Conservation (phyloP, 768 basidiomycete species). For the Cubamyces sp. region DNA sequence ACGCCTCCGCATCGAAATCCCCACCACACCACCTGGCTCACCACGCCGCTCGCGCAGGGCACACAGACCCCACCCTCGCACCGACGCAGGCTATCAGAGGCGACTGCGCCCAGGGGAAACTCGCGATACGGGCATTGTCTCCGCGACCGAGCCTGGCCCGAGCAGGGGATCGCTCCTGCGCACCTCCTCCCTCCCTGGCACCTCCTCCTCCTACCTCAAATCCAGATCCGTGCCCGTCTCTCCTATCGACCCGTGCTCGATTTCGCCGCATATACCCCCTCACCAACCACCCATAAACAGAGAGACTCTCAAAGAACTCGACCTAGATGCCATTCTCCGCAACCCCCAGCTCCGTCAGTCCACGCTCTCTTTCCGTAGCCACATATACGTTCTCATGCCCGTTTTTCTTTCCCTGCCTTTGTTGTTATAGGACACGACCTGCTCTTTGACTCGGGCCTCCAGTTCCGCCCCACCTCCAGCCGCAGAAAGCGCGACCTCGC, state of each 20-base stretch:
- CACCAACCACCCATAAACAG: slow-evolving; percentile 79
- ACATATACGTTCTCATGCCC: slow-evolving; percentile 16
- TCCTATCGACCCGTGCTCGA: slow-evolving; percentile 42
- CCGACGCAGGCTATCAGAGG: slow-evolving; percentile 34
- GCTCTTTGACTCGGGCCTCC: slow-evolving; percentile 83
- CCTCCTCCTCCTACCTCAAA: slow-evolving; percentile 18
- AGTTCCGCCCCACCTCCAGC: slow-evolving; percentile 78
- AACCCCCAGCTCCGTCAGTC: slow-evolving; percentile 86
- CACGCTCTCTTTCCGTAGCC: slow-evolving; percentile 21
- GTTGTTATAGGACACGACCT: slow-evolving; percentile 74
- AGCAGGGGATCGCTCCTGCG: slow-evolving; percentile 28
- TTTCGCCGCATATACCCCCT: slow-evolving; percentile 64
- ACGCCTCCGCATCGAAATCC: slow-evolving; percentile 37
- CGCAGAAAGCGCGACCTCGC: slow-evolving; percentile 71
- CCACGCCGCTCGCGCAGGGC: slow-evolving; percentile 27
- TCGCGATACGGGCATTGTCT: slow-evolving; percentile 36
- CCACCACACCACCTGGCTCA: slow-evolving; percentile 22
- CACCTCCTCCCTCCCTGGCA: slow-evolving; percentile 13
- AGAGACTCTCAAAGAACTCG: slow-evolving; percentile 81
- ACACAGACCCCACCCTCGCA: slow-evolving; percentile 20
- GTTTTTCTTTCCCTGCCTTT: slow-evolving; percentile 15
- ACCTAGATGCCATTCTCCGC: slow-evolving; percentile 81
- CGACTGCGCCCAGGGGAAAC: slow-evolving; percentile 37
- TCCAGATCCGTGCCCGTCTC: slow-evolving; percentile 36
- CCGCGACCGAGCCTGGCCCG: slow-evolving; percentile 34